Percentiles rank a stretch among this genome's conserved stretches.
phyloP scores from a whole-genome alignment of 371 early-diverging fungal genomes.

The Haplosporangium sp. region DNA sequence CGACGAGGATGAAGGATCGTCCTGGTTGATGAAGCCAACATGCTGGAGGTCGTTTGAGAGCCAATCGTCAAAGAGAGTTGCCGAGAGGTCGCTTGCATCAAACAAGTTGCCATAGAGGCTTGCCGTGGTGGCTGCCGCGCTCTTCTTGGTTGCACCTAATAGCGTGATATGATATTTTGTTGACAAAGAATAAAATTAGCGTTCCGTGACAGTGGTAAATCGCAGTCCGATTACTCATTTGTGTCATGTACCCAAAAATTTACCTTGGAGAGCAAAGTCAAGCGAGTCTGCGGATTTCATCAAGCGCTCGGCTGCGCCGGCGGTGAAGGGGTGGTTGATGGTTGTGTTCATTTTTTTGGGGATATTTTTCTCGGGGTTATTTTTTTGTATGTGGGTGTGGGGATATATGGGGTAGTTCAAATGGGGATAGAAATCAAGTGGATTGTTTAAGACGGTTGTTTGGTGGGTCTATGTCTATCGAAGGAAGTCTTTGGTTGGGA shows the following conservation, averaged over 20 bases:
- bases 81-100: constrained; percentile 26
- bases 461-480: constrained; percentile 48
- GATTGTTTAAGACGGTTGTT: constrained; percentile 42
- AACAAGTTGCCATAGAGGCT: constrained; percentile 24
- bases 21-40: constrained; percentile 26
- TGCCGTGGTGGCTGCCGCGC: constrained; percentile 1
- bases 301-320: constrained; percentile 49
- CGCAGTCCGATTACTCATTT: constrained; percentile 50
- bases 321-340: constrained; percentile 21
- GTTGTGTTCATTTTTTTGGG: constrained; percentile 37
- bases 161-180: not conserved
- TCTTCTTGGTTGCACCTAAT: constrained; percentile 22
- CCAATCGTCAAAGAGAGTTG: constrained; percentile 54
- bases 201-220: constrained; percentile 4
- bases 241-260: constrained; percentile 25
- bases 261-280: constrained; percentile 53
- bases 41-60: constrained; percentile 52
- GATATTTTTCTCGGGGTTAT: constrained; percentile 14
- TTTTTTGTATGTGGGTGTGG: not conserved
- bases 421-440: not conserved
- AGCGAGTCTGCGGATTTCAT: constrained; percentile 51
- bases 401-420: constrained; percentile 17
- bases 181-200: constrained; percentile 1
- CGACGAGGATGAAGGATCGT: constrained; percentile 25
- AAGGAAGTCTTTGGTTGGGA: constrained; percentile 37